These are phyloP conservation scores for Phytophthora macrochlamydospora DNA, from an alignment of 352 stramenopile genomes.

Conservation along the genomic window DNA sequence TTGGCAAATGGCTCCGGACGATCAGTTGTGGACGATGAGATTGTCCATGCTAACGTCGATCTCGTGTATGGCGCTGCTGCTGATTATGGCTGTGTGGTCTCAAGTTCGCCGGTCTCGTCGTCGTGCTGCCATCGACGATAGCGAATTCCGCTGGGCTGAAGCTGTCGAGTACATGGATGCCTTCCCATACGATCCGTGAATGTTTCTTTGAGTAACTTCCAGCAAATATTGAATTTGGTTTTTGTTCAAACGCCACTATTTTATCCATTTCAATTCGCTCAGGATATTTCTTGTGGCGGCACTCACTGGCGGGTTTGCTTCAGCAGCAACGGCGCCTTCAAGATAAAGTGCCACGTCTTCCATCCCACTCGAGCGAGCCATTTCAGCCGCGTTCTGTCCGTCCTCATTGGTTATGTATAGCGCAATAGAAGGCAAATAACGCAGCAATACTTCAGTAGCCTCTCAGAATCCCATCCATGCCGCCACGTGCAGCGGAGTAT, in stretches of 20 bases:
- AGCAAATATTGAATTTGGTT: not conserved
- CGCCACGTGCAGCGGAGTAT: constrained; percentile 69
- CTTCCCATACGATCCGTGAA: constrained; percentile 27
- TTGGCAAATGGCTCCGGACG: constrained; percentile 19
- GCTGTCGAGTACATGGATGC: constrained; percentile 38
- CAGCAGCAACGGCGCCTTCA: constrained; percentile 26
- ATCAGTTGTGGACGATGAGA: constrained; percentile 34
- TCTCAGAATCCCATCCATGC: constrained; percentile 47
- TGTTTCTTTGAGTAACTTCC: not conserved
- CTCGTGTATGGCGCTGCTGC: constrained; percentile 24
- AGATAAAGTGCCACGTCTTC: constrained; percentile 29
- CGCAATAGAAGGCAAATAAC: constrained; percentile 47
- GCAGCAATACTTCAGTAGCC: constrained; percentile 39
- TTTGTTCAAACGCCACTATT: too few relatives aligned
- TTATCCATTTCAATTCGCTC: too few relatives aligned
- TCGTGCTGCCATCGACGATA: constrained; percentile 17
- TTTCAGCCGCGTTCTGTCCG: constrained; percentile 43
- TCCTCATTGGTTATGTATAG: constrained; percentile 63
- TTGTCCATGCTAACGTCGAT: constrained; percentile 32
- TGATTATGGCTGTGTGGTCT: constrained; percentile 28
- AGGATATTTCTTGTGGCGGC: too few relatives aligned
- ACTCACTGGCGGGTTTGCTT: constrained; percentile 6
- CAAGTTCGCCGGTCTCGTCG: constrained; percentile 29
- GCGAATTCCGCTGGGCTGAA: constrained; percentile 30
- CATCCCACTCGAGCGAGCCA: constrained; percentile 43